Evolutionary conservation across 2,329 filamentous ascomycete species (phyloP), one percentile per base, ranked within the genome.

Genomic region (Arachnomyces sp.): DNA sequence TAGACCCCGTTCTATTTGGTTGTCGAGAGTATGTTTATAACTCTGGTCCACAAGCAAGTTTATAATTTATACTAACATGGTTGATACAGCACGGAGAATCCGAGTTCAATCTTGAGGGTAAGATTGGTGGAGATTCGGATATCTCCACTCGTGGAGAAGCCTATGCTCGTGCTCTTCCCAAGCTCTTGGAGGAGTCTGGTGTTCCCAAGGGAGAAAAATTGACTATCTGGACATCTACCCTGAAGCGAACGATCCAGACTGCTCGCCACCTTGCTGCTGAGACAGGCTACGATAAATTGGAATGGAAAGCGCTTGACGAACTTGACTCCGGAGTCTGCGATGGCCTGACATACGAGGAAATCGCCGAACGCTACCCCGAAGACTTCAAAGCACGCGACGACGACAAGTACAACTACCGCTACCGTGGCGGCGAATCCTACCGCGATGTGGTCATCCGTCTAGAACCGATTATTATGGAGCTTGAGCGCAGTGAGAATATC

Each of bases 381-480:
- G 92, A 98, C 67, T 98, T 98, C 67, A 79, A 81, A 36, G 88
- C 90, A 28, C 86, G 92, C 47, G 92, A 98, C 63, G 87, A 94
- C 51, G 92, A 98, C 72, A 98, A 98, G 66, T 96, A 96, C 77
- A 96, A 98, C 70, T 98, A 98, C 68, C 87, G 92, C 42, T 98
- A 98, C 66, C 82, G 92, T 4, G 92, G 92, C 47, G 92, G 92
- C 39, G 92, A 98, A 67, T 93, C 85, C 45, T 85, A 98, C 63
- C 85, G 90, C 41, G 92, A 98, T 57, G 90, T 98, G 1, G 92
- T 98, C 31, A 96, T 95, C 55, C 87, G 92, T 1, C 79, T 98
- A 0, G 92, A 98, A 59, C 92, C 92, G 46, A 98, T 98, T 65
- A 98, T 98, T 67, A 98, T 98, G 92, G 92, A 98, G 62, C 73